Percentiles rank a stretch among this genome's conserved stretches.
Conservation (phyloP, 2,329 filamentous ascomycete genomes). For the Colletotrichum ledebouriae region DNA sequence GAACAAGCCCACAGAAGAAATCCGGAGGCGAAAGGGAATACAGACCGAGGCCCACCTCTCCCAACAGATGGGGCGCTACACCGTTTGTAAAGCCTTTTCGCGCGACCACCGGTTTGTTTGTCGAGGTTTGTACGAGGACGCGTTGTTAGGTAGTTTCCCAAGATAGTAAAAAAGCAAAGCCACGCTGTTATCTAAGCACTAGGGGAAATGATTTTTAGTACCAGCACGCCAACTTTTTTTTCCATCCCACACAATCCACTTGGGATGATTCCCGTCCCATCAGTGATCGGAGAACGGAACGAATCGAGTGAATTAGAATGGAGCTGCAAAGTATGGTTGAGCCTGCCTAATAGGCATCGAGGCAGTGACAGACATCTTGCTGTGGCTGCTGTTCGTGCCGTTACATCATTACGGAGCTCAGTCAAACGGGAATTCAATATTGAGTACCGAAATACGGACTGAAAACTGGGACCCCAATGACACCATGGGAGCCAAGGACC, state of each 20-base stretch:
- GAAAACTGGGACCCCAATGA: conserved; percentile 23
- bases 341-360: background rate
- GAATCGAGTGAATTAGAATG: conserved; percentile 24
- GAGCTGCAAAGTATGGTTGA: background rate
- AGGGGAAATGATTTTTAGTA: too few species aligned
- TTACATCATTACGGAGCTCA: conserved; percentile 29
- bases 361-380: background rate
- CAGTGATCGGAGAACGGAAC: conserved; percentile 18
- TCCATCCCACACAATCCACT: conserved; percentile 26
- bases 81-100: background rate
- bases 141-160: conserved; percentile 6
- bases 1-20: background rate
- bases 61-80: background rate
- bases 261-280: conserved; percentile 12
- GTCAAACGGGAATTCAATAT: conserved; percentile 14
- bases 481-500: conserved; percentile 25
- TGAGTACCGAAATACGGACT: conserved; percentile 22
- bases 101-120: background rate
- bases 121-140: background rate
- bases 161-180: conserved; percentile 27
- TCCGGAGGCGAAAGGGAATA: background rate
- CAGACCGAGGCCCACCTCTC: background rate
- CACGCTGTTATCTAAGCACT: conserved; percentile 3
- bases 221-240: background rate
- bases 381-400: background rate